These are phyloP conservation scores for Leccinum boreale DNA, from an alignment of 768 basidiomycete genomes.

Conservation along the genomic window DNA sequence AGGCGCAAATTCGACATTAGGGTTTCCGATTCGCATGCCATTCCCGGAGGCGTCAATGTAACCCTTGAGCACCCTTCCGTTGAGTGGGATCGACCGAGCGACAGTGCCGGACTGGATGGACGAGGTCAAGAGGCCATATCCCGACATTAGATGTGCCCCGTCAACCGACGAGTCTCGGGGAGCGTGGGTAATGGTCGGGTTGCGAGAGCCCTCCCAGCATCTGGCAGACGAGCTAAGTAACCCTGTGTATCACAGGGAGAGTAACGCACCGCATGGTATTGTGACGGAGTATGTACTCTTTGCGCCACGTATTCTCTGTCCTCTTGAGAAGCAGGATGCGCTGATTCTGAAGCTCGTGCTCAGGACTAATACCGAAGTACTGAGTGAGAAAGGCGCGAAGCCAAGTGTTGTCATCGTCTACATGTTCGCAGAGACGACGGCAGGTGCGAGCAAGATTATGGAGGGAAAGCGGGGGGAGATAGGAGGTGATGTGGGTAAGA, in stretches of 20 bases:
- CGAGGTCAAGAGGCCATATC: slow-evolving; percentile 52
- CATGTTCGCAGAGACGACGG: slow-evolving; percentile 54
- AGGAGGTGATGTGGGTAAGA: slow-evolving; percentile 72
- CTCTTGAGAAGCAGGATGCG: slow-evolving; percentile 52
- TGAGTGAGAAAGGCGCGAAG: slow-evolving; percentile 67
- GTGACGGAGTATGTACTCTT: slow-evolving; percentile 62
- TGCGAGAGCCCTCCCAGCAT: slow-evolving; percentile 67
- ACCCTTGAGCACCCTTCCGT: slow-evolving; percentile 66
- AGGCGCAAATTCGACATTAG: slow-evolving; percentile 71
- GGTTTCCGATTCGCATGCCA: slow-evolving; percentile 63
- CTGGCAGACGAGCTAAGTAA: slow-evolving; percentile 36
- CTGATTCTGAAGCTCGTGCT: slow-evolving; percentile 48
- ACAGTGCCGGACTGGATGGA: slow-evolving; percentile 70
- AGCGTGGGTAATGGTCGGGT: slow-evolving; percentile 55
- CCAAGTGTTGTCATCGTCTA: slow-evolving; percentile 81
- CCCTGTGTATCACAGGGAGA: not conserved
- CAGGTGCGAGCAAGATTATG: slow-evolving; percentile 54
- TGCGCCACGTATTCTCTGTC: slow-evolving; percentile 60
- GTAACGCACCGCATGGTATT: slow-evolving; percentile 48
- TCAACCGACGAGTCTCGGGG: slow-evolving; percentile 61
- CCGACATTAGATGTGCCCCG: slow-evolving; percentile 57
- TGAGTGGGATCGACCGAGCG: slow-evolving; percentile 67
- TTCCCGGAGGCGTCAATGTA: slow-evolving; percentile 63
- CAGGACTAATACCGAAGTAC: slow-evolving; percentile 64
- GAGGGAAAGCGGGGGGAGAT: slow-evolving; percentile 63